Evolutionary conservation across 73 alveolate species (phyloP).

Genomic region (Blepharisma stoltei): DNA sequence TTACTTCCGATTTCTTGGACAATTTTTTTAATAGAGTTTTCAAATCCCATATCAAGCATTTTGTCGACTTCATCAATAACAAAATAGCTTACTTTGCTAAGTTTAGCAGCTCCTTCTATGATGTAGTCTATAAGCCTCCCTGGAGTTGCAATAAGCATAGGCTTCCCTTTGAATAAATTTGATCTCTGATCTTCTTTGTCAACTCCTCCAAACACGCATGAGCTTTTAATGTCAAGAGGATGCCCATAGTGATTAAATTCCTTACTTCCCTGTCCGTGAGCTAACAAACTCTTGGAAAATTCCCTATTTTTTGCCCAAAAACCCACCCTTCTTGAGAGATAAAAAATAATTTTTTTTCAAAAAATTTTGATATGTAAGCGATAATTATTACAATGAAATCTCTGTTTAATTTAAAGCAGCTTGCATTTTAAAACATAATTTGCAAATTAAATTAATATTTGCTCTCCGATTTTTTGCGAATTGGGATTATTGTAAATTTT

Average conservation of each 20-base stretch:
- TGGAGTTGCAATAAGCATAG: constrained; percentile 70
- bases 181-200: constrained; percentile 58
- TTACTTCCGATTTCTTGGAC: constrained; percentile 59
- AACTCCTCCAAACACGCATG: constrained; percentile 78
- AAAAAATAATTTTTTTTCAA: constrained; percentile 54
- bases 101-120: constrained; percentile 76
- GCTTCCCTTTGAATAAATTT: constrained; percentile 58
- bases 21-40: constrained; percentile 56
- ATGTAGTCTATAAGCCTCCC: constrained; percentile 95
- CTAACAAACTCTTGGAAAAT: no score
- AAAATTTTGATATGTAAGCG: no score
- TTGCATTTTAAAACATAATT: no score
- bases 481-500: no score
- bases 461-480: no score
- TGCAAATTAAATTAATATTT: no score
- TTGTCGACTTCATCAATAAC: constrained; percentile 97
- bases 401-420: no score
- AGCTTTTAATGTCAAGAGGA: constrained; percentile 41
- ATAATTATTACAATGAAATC: no score
- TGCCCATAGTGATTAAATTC: constrained; percentile 56
- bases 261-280: no score
- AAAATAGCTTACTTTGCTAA: constrained; percentile 78
- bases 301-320: no score
- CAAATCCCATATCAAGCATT: constrained; percentile 96
- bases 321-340: no score